Evolutionary conservation across 805 yeast species (phyloP), one percentile per base, ranked within the genome.

Genomic region (Suhomyces prunicola): DNA sequence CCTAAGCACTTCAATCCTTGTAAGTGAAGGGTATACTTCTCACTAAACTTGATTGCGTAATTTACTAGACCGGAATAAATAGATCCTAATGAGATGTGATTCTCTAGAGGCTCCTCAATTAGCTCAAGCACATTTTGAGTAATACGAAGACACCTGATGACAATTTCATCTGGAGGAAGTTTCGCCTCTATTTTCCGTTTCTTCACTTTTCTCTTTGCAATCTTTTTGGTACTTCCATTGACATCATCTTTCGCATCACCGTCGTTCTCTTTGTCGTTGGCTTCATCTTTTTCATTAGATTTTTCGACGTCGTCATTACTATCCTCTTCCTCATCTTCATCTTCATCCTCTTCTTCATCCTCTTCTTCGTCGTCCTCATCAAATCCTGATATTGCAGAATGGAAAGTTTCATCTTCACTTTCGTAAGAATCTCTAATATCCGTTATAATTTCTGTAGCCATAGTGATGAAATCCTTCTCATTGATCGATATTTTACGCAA

Each of bases 371-470:
- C 66, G 13, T 57, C 67, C 29, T 47, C 52, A 9, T 52, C 64
- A 47, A 61, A 57, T 13, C 63, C 57, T 3, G 67, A 63, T 23
- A 53, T 59, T 10, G 69, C 69, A 1, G 68, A 65, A 19, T 63
- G 62, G 40, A 65, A 65, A 1, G 69, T 61, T 19, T 62, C 69
- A 31, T 55, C 65, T 47, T 79, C 84, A 39, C 73, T 78, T 49
- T 66, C 61, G 29, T 77, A 80, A 7, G 84, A 78, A 66, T 91
- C 97, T 65, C 90, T 81, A 48, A 92, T 77, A 73, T 92, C 97
- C 42, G 90, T 84, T 39, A 91, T 84, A 15, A 90, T 82, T 74
- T 93, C 97, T n/a, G 87, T 82, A 17, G 88, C 79, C 83, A 90
- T 86, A 36, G 88, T 83, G 24, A 89, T 82, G 65, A 92, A 92